Evolutionary conservation across 192 early-diverging fungal species (phyloP).

Genomic region (Umbelopsis vinacea): DNA sequence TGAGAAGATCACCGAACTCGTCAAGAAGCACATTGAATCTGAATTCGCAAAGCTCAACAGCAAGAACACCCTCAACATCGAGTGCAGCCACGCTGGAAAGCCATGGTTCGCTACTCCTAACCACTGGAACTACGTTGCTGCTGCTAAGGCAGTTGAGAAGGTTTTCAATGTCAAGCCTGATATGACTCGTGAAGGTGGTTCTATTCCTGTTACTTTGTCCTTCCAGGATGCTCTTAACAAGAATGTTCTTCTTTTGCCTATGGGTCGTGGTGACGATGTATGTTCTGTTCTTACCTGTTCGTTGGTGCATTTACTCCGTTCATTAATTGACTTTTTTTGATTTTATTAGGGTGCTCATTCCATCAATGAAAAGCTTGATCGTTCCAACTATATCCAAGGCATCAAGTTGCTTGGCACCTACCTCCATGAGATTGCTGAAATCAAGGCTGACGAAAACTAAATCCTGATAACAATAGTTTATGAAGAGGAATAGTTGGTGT

Average conservation of each 20-base stretch:
- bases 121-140: slow-evolving; percentile 95
- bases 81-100: slow-evolving; percentile 84
- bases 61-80: slow-evolving; percentile 83
- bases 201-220: slow-evolving; percentile 96
- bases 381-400: slow-evolving; percentile 91
- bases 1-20: slow-evolving; percentile 73
- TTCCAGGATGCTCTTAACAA: slow-evolving; percentile 95
- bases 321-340: background rate
- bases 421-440: slow-evolving; percentile 81
- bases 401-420: slow-evolving; percentile 94
- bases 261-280: slow-evolving; percentile 89
- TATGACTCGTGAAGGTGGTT: slow-evolving; percentile 96
- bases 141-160: slow-evolving; percentile 85
- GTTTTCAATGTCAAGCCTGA: slow-evolving; percentile 95
- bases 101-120: slow-evolving; percentile 91
- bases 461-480: background rate
- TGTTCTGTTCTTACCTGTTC: slow-evolving; percentile 21
- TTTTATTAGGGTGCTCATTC: slow-evolving; percentile 86
- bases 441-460: slow-evolving; percentile 19
- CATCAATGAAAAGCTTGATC: slow-evolving; percentile 96
- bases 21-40: slow-evolving; percentile 71
- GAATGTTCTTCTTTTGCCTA: slow-evolving; percentile 92
- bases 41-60: slow-evolving; percentile 90
- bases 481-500: background rate
- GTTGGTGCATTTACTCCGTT: no score